Conservation (phyloP, 352 stramenopile species). For the Phytophthora hibernalis region DNA sequence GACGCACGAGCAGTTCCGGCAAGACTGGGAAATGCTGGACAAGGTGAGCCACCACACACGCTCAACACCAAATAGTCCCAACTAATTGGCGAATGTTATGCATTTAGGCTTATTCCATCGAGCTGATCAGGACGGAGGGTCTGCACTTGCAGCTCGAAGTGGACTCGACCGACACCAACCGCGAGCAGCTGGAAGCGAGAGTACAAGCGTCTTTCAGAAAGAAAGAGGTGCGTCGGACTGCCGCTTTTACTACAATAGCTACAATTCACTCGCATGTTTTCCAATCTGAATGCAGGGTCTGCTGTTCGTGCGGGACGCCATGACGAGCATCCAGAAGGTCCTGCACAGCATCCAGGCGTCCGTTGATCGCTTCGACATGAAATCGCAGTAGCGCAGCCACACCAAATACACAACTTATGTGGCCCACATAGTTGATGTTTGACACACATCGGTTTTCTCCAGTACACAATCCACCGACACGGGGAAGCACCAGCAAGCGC, state of each 20-base stretch:
- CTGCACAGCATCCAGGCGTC: constrained; percentile 48
- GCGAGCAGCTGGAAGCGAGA: constrained; percentile 29
- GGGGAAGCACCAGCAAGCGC: constrained; percentile 30
- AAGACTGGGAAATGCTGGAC: constrained; percentile 75
- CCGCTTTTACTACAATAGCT: neutral
- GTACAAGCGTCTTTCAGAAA: constrained; percentile 34
- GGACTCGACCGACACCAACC: constrained; percentile 13
- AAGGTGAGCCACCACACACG: constrained; percentile 39
- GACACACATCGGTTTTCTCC: constrained; percentile 15
- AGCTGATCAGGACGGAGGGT: constrained; percentile 57
- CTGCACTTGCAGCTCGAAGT: constrained; percentile 49
- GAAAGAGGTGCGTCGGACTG: constrained; percentile 42
- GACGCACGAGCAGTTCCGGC: constrained; percentile 54
- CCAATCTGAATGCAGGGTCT: constrained; percentile 30
- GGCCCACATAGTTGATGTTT: constrained; percentile 9
- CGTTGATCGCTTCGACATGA: constrained; percentile 47
- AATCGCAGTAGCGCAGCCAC: constrained; percentile 17
- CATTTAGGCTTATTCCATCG: constrained; percentile 54
- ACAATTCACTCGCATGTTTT: neutral
- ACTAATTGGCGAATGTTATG: neutral
- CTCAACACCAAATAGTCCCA: neutral
- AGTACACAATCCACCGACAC: constrained; percentile 31
- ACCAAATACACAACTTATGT: constrained; percentile 20
- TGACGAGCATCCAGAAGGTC: constrained; percentile 58
- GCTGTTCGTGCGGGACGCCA: constrained; percentile 51